These are phyloP conservation scores for Globisporangium takayamanum DNA, from an alignment of 352 stramenopile genomes.

Conservation along the genomic window DNA sequence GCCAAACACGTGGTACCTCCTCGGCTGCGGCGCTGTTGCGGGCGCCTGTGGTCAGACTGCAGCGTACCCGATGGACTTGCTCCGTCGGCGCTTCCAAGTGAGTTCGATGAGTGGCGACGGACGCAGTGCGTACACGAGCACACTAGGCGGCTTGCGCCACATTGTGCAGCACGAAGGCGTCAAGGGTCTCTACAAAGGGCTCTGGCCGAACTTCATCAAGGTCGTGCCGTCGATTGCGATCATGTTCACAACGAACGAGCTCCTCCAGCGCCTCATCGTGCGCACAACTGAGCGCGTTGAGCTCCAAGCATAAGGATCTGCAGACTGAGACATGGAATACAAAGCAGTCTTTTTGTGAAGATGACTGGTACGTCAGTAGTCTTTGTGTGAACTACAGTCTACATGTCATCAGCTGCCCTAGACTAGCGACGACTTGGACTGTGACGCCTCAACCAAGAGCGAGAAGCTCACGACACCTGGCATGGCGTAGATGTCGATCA, in stretches of 20 bases:
- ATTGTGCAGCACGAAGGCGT: constrained; percentile 55
- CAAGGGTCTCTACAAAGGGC: constrained; percentile 56
- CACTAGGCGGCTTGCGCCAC: constrained; percentile 30
- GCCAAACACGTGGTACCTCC: constrained; percentile 45
- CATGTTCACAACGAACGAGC: constrained; percentile 77
- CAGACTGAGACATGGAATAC: too few relatives aligned
- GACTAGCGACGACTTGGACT: background rate
- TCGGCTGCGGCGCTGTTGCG: constrained; percentile 53
- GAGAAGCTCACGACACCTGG: constrained; percentile 79
- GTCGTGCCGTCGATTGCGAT: constrained; percentile 76
- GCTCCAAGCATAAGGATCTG: background rate
- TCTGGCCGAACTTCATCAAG: constrained; percentile 69
- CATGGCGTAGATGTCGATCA: constrained; percentile 78
- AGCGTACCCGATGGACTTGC: constrained; percentile 72
- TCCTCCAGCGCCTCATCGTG: constrained; percentile 39
- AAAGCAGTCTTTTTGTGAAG: too few relatives aligned
- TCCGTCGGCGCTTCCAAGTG: constrained; percentile 68
- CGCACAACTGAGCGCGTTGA: constrained; percentile 10
- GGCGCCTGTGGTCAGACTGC: constrained; percentile 66
- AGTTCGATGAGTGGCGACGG: constrained; percentile 27
- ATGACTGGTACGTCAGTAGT: background rate
- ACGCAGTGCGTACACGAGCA: constrained; percentile 38
- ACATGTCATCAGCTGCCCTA: background rate
- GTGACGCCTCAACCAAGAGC: constrained; percentile 34
- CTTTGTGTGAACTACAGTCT: background rate